phyloP scores from a whole-genome alignment of 2,329 filamentous ascomycete genomes.

The Colletotrichum cereale region DNA sequence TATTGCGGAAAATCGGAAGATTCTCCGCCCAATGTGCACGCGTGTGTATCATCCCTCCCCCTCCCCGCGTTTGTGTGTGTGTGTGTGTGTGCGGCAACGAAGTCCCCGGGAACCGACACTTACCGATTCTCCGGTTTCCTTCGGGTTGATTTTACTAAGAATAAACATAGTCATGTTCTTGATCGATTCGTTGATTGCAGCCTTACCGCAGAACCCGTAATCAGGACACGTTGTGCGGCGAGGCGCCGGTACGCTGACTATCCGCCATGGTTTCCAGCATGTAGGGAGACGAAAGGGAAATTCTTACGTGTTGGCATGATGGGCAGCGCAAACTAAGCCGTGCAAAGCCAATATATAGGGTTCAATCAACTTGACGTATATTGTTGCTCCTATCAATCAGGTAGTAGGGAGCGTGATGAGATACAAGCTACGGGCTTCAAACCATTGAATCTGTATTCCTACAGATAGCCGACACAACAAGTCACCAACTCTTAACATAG shows the following conservation, averaged over 20 bases:
- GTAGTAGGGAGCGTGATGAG: background rate
- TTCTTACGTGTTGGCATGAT: too few species aligned
- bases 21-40: background rate
- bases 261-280: background rate
- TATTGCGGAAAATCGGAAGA: constrained; percentile 20
- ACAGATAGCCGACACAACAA: background rate
- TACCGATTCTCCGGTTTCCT: background rate
- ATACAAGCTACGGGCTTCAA: background rate
- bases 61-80: background rate
- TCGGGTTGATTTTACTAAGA: background rate
- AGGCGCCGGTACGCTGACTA: background rate
- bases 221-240: background rate
- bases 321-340: background rate
- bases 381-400: background rate
- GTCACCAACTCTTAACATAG: background rate
- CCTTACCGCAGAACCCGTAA: background rate
- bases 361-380: too few species aligned
- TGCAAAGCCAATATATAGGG: background rate
- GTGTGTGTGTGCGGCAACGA: background rate
- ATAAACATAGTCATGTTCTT: too few species aligned
- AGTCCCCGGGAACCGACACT: background rate
- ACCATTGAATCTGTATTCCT: background rate
- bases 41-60: background rate
- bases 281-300: background rate
- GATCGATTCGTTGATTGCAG: background rate